Evolutionary conservation across 2,329 filamentous ascomycete genomes (phyloP).

Genomic region (Pseudocercospora cruenta): DNA sequence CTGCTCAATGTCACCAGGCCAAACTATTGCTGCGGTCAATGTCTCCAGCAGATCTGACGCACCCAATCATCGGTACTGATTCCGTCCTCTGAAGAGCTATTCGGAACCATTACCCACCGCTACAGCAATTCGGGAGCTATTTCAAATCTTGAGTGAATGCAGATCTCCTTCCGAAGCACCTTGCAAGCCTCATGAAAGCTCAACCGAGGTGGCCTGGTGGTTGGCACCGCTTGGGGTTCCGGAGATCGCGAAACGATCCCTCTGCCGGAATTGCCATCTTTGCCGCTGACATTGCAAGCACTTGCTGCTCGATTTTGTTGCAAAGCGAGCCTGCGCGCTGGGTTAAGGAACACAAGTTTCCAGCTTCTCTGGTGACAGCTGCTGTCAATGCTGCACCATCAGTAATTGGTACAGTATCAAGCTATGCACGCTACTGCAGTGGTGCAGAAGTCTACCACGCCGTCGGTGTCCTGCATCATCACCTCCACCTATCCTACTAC

Average conservation of each 20-base stretch:
- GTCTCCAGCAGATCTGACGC: background rate
- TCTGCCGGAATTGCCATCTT: background rate
- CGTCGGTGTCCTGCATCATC: background rate
- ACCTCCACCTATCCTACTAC: conserved; percentile 3
- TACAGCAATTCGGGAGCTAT: background rate
- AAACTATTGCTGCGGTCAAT: background rate
- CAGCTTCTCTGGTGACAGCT: background rate
- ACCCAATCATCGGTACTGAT: background rate
- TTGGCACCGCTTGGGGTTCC: background rate
- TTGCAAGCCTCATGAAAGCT: background rate
- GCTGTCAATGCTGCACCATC: background rate
- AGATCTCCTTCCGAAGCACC: background rate
- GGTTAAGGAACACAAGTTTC: too few species aligned
- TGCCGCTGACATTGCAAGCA: background rate
- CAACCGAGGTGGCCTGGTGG: background rate
- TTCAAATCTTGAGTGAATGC: background rate
- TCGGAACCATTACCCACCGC: background rate
- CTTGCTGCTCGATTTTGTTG: too few species aligned
- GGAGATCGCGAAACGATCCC: background rate
- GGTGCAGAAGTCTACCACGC: background rate
- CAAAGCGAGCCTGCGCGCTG: too few species aligned
- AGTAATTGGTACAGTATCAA: background rate
- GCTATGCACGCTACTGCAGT: background rate
- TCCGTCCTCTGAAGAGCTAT: background rate
- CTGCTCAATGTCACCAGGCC: background rate